Percentiles rank a stretch among this genome's conserved stretches.
Evolutionary conservation across 768 basidiomycete genomes (phyloP).

Genomic region (Paxillus ammoniavirescens): DNA sequence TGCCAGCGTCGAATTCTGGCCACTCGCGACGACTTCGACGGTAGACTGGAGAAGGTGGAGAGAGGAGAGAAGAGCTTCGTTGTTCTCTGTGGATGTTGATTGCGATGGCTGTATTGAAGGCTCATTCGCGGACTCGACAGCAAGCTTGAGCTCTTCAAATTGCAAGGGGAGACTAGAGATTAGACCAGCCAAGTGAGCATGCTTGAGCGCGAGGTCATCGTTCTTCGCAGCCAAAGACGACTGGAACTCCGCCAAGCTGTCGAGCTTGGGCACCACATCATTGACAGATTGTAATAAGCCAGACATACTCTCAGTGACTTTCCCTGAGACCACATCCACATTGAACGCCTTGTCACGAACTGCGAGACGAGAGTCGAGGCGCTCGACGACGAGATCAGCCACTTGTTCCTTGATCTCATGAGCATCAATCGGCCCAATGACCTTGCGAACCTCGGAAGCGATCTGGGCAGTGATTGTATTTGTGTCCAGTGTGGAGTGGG

Average conservation of each 20-base stretch:
- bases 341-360: slow-evolving; percentile 73
- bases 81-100: slow-evolving; percentile 12
- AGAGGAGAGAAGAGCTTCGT: slow-evolving; percentile 30
- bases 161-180: slow-evolving; percentile 49
- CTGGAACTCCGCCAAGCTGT: slow-evolving; percentile 42
- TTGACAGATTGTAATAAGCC: slow-evolving; percentile 42
- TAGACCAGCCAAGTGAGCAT: slow-evolving; percentile 39
- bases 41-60: slow-evolving; percentile 46
- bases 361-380: slow-evolving; percentile 76
- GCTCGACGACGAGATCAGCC: slow-evolving; percentile 83
- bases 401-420: slow-evolving; percentile 90
- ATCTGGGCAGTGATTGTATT: slow-evolving; percentile 58
- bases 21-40: slow-evolving; percentile 48
- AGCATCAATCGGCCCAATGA: slow-evolving; percentile 75
- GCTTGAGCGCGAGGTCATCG: slow-evolving; percentile 36
- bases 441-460: slow-evolving; percentile 64
- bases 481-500: slow-evolving; percentile 45
- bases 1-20: slow-evolving; percentile 47
- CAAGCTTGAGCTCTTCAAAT: slow-evolving; percentile 43
- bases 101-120: slow-evolving; percentile 17
- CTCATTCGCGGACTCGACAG: slow-evolving; percentile 35
- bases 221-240: slow-evolving; percentile 39
- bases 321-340: slow-evolving; percentile 54
- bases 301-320: slow-evolving; percentile 53
- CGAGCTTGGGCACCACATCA: slow-evolving; percentile 39